phyloP scores from a whole-genome alignment of 164 flowering plant genomes.

The Euptelea pleiosperma region DNA sequence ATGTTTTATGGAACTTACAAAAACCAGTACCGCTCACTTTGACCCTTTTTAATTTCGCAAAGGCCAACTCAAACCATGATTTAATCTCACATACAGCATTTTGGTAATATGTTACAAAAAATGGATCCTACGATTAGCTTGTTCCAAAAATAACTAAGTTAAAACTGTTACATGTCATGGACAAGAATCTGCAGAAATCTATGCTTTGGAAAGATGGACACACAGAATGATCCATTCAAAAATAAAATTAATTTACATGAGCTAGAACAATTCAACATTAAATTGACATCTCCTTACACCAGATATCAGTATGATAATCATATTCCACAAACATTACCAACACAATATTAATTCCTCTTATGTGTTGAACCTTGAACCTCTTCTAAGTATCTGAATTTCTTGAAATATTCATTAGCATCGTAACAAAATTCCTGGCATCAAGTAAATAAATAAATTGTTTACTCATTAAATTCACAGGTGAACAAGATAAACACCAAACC shows the following conservation, averaged over 20 bases:
- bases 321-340: not conserved
- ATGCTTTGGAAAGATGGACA: not conserved
- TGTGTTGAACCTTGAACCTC: not conserved
- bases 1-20: constrained; percentile 34
- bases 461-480: not conserved
- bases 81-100: not conserved
- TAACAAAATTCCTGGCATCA: constrained; percentile 4
- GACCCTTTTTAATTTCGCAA: not conserved
- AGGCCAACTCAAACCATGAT: not conserved
- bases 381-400: not conserved
- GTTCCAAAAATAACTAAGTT: not conserved
- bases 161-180: not conserved
- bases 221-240: not conserved
- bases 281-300: not conserved
- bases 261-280: not conserved
- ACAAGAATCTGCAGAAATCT: not conserved
- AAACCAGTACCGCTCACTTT: constrained; percentile 1
- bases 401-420: not conserved
- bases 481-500: not conserved
- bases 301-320: not conserved
- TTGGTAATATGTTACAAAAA: not conserved
- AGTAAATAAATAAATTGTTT: not conserved
- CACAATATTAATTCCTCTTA: not conserved
- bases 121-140: not conserved
- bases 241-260: not conserved